Percentiles rank a stretch among this genome's conserved stretches.
Conservation (phyloP, 306 rosid species). For the Adenanthera pavonina region DNA sequence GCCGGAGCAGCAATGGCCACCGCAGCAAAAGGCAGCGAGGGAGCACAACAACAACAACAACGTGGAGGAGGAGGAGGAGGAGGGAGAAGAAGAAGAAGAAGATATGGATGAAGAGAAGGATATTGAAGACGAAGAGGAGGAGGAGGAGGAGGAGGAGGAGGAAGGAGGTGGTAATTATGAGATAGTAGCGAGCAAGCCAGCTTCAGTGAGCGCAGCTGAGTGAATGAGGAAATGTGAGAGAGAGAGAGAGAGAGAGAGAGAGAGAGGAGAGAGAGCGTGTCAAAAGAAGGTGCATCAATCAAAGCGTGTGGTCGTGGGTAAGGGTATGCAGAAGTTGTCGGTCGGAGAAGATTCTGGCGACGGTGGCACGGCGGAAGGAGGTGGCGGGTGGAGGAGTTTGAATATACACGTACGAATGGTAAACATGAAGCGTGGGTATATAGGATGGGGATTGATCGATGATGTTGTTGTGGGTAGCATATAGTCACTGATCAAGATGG, state of each 20-base stretch:
- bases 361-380: slow-evolving; percentile 1
- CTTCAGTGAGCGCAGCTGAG: slow-evolving; percentile 50
- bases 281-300: slow-evolving; percentile 26
- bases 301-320: slow-evolving; percentile 37
- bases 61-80: slow-evolving; percentile 30
- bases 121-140: slow-evolving; percentile 35
- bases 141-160: slow-evolving; percentile 49
- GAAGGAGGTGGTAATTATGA: slow-evolving; percentile 62
- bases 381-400: slow-evolving; percentile 36
- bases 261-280: slow-evolving; percentile 13
- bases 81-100: slow-evolving; percentile 48
- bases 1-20: slow-evolving; percentile 99
- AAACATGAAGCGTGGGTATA: slow-evolving; percentile 41
- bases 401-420: slow-evolving; percentile 23
- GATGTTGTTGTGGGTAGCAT: slow-evolving; percentile 45
- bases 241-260: slow-evolving; percentile 25
- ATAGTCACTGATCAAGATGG: slow-evolving; percentile 43
- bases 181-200: slow-evolving; percentile 66
- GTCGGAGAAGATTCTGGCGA: slow-evolving; percentile 12
- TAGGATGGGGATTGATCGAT: slow-evolving; percentile 1
- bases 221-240: slow-evolving; percentile 29
- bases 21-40: slow-evolving; percentile 48
- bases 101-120: slow-evolving; percentile 46
- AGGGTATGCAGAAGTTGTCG: slow-evolving; percentile 49
- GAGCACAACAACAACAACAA: slow-evolving; percentile 24